phyloP scores from a whole-genome alignment of 2,329 filamentous ascomycete genomes.

The Aureobasidium subglaciale region DNA sequence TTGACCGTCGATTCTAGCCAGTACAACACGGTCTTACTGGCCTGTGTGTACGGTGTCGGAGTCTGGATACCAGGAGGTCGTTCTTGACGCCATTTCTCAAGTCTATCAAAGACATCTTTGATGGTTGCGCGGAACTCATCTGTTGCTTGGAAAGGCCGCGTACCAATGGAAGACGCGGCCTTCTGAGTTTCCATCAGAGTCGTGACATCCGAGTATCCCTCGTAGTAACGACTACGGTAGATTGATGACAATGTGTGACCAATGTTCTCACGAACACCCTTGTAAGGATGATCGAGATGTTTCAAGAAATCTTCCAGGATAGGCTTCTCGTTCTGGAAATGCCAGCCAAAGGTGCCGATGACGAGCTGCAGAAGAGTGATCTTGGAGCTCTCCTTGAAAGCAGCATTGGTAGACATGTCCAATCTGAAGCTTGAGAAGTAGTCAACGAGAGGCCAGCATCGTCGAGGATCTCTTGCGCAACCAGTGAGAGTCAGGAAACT shows the following conservation, averaged over 20 bases:
- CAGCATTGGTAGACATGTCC: slow-evolving; percentile 91
- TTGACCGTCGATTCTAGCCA: slow-evolving; percentile 91
- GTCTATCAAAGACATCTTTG: slow-evolving; percentile 64
- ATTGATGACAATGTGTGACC: slow-evolving; percentile 82
- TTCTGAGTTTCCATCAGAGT: slow-evolving; percentile 73
- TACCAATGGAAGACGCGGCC: slow-evolving; percentile 70
- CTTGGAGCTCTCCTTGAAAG: slow-evolving; percentile 98
- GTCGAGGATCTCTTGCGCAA: slow-evolving; percentile 81
- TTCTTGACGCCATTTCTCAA: slow-evolving; percentile 83
- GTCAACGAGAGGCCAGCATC: slow-evolving; percentile 78
- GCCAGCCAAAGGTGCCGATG: slow-evolving; percentile 86
- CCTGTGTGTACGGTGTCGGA: slow-evolving; percentile 88
- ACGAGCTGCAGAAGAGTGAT: slow-evolving; percentile 84
- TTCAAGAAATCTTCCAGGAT: slow-evolving; percentile 82
- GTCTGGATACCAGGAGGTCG: slow-evolving; percentile 83
- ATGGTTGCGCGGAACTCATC: slow-evolving; percentile 68
- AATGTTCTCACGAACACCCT: slow-evolving; percentile 91
- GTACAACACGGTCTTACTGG: slow-evolving; percentile 88
- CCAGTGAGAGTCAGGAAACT: slow-evolving; percentile 86
- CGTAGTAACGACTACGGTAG: slow-evolving; percentile 85
- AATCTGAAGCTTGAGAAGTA: slow-evolving; percentile 77
- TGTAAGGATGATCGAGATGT: slow-evolving; percentile 96
- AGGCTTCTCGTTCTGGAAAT: slow-evolving; percentile 84
- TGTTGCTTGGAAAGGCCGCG: slow-evolving; percentile 72
- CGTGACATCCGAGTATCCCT: slow-evolving; percentile 77